A percentile compares a stretch with the other conserved stretches of the same genome.
These are phyloP conservation scores for Phytophthora colocasiae DNA, from an alignment of 352 stramenopile genomes.

Conservation along the genomic window DNA sequence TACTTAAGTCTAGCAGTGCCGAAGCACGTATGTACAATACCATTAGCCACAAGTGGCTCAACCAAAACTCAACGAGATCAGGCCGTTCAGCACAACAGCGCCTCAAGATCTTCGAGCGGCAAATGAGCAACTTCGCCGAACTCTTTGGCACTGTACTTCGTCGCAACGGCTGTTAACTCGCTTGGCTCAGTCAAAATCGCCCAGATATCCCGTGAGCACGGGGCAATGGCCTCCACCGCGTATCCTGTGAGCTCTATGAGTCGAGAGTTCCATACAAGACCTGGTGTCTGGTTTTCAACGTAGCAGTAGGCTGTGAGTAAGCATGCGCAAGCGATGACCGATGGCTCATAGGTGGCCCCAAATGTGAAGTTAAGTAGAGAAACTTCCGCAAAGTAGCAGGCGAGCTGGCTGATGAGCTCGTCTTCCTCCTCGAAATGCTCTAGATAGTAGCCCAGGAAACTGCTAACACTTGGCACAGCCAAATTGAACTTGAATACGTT, in stretches of 20 bases:
- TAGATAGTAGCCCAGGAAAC: conserved; percentile 96
- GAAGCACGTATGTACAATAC: conserved; percentile 34
- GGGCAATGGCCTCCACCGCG: conserved; percentile 44
- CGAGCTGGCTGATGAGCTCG: conserved; percentile 46
- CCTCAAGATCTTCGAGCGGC: conserved; percentile 43
- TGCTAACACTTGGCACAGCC: conserved; percentile 94
- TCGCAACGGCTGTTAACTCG: conserved; percentile 50
- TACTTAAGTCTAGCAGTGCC: conserved; percentile 32
- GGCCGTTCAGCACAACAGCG: conserved; percentile 33
- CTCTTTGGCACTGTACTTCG: conserved; percentile 53
- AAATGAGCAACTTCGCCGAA: conserved; percentile 45
- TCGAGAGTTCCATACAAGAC: conserved; percentile 54
- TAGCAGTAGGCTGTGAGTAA: conserved; percentile 64
- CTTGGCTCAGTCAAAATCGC: conserved; percentile 39
- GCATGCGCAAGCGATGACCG: conserved; percentile 53
- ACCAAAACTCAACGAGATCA: conserved; percentile 23
- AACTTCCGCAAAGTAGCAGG: conserved; percentile 68
- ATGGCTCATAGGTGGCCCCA: conserved; percentile 54
- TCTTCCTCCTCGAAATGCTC: conserved; percentile 72
- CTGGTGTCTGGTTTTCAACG: conserved; percentile 44
- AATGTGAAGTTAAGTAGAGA: conserved; percentile 67
- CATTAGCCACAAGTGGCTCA: conserved; percentile 27
- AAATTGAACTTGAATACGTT: conserved; percentile 97
- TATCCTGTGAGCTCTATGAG: conserved; percentile 61
- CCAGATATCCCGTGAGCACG: conserved; percentile 49